Evolutionary conservation across 2,329 filamentous ascomycete genomes (phyloP).

Genomic region (Xylariales sp.): DNA sequence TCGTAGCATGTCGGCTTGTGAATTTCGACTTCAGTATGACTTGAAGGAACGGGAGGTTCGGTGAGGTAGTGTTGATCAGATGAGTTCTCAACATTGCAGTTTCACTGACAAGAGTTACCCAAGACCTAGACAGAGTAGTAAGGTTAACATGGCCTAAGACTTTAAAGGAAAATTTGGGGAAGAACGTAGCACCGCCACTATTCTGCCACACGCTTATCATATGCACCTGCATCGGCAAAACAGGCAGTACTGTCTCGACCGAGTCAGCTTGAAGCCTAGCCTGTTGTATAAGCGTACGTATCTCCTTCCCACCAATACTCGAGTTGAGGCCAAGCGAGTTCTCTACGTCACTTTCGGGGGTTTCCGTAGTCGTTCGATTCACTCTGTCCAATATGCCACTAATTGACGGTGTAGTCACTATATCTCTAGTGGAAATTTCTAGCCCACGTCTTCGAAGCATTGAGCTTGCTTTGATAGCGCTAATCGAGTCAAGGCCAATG

Average conservation of each 20-base stretch:
- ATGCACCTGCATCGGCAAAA: conserved; percentile 81
- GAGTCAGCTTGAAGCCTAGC: conserved; percentile 56
- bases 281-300: conserved; percentile 52
- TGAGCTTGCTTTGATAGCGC: conserved; percentile 83
- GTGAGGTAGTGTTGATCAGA: conserved; percentile 66
- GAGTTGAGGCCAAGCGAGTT: conserved; percentile 27
- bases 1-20: conserved; percentile 48
- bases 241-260: conserved; percentile 72
- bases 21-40: conserved; percentile 60
- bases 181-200: conserved; percentile 75
- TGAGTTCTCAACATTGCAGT: conserved; percentile 76
- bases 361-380: conserved; percentile 8
- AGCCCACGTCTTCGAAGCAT: conserved; percentile 74
- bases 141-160: conserved; percentile 56
- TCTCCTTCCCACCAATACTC: conserved; percentile 54
- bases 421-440: conserved; percentile 73
- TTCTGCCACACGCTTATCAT: conserved; percentile 83
- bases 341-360: neutral
- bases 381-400: conserved; percentile 65
- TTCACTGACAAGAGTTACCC: conserved; percentile 66
- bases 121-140: conserved; percentile 65
- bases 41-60: conserved; percentile 70
- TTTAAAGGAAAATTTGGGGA: conserved; percentile 75
- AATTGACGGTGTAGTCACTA: conserved; percentile 75
- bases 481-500: conserved; percentile 91